Conservation (phyloP, 78 protist genomes). For the Dictyostelium brefeldianum region DNA sequence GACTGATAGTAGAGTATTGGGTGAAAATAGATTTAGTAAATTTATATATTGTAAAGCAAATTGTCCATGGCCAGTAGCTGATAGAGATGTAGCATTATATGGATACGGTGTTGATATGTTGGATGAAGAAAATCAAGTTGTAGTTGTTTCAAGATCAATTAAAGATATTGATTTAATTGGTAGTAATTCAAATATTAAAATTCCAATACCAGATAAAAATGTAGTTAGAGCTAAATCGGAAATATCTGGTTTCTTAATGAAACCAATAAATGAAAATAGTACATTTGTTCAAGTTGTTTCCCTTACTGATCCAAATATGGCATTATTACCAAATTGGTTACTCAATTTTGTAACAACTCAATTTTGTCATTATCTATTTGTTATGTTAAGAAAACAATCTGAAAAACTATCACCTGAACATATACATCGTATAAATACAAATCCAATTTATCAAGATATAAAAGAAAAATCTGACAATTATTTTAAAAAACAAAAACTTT, state of each 20-base stretch:
- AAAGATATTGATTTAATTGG: conserved; percentile 40
- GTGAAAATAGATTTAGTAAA: conserved; percentile 22
- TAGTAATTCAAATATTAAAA: not conserved
- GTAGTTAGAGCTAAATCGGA: conserved; percentile 20
- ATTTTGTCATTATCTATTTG: conserved; percentile 68
- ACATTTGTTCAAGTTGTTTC: conserved; percentile 56
- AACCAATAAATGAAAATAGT: conserved; percentile 19
- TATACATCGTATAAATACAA: not conserved
- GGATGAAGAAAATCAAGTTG: conserved; percentile 37
- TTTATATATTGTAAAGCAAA: conserved; percentile 20
- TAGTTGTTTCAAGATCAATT: conserved; percentile 42
- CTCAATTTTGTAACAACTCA: conserved; percentile 55
- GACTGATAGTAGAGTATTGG: not conserved
- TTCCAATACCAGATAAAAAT: not conserved
- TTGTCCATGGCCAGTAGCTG: conserved; percentile 67
- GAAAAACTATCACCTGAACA: no score
- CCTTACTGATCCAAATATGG: conserved; percentile 49
- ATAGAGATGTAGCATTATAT: conserved; percentile 55
- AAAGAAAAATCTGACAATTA: conserved; percentile 27
- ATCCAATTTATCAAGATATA: conserved; percentile 47
- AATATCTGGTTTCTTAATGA: conserved; percentile 35
- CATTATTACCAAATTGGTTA: conserved; percentile 53
- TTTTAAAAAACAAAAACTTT: not conserved
- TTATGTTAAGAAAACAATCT: conserved; percentile 33
- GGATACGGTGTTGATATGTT: conserved; percentile 75